Conservation (phyloP, 2,329 filamentous ascomycete genomes). For the Stachybotrys chartarum region DNA sequence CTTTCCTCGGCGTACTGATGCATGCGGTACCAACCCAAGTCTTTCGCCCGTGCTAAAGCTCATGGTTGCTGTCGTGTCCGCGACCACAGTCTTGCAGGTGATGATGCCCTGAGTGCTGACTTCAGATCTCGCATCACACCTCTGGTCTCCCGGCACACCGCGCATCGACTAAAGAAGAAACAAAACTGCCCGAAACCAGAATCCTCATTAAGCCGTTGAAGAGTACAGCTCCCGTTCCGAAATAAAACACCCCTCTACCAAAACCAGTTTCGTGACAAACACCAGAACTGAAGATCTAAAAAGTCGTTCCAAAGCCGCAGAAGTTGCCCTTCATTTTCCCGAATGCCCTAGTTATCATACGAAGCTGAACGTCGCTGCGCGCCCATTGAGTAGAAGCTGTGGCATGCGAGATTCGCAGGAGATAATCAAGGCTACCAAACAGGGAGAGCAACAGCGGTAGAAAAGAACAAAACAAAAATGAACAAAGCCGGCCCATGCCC, state of each 20-base stretch:
- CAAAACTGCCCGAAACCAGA: conserved; percentile 3
- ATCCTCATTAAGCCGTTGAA: conserved; percentile 16
- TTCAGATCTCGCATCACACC: too few species aligned
- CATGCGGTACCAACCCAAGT: too few species aligned
- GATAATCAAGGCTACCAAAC: too few species aligned
- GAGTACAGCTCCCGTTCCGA: background rate
- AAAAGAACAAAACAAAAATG: conserved; percentile 12
- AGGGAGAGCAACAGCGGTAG: conserved; percentile 10
- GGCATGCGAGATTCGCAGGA: too few species aligned
- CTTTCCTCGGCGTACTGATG: too few species aligned
- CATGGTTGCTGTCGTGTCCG: too few species aligned
- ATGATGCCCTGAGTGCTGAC: too few species aligned
- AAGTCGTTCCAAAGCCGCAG: background rate
- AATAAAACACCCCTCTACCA: background rate
- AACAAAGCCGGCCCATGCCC: conserved; percentile 8
- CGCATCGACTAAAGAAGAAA: conserved; percentile 2
- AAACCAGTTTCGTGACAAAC: background rate
- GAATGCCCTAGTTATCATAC: too few species aligned
- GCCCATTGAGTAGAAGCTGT: too few species aligned
- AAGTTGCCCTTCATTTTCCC: background rate
- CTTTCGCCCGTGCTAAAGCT: too few species aligned
- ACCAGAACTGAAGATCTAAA: conserved; percentile 1
- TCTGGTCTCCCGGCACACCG: background rate
- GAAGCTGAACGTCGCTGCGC: too few species aligned
- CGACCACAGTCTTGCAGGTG: too few species aligned